Percentiles rank a stretch among this genome's conserved stretches.
Evolutionary conservation across 2,329 filamentous ascomycete species (phyloP).

Genomic region (Nothophoma quercina): DNA sequence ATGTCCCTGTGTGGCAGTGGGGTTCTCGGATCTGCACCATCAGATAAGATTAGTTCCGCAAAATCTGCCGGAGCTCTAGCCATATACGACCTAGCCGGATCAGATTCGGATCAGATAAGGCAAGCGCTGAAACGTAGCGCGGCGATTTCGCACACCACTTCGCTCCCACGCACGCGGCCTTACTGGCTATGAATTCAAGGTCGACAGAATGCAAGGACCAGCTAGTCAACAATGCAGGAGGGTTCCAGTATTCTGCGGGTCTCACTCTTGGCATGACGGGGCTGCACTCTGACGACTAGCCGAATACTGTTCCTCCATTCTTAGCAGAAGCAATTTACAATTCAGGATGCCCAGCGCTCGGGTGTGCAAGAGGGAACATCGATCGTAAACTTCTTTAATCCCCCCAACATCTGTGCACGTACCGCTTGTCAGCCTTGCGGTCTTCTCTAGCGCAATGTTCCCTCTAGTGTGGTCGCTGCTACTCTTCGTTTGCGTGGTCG

Average conservation of each 20-base stretch:
- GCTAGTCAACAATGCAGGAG: too few species aligned
- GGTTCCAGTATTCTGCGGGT: background rate
- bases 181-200: background rate
- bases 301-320: background rate
- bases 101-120: constrained; percentile 5
- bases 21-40: constrained; percentile 29
- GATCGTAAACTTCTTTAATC: background rate
- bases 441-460: background rate
- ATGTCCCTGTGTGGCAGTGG: constrained; percentile 1
- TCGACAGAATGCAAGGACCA: too few species aligned
- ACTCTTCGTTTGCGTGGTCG: constrained; percentile 19
- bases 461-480: background rate
- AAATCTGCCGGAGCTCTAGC: background rate
- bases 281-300: background rate
- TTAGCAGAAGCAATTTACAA: background rate
- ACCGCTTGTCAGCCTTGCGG: background rate
- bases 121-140: background rate
- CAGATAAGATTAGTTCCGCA: constrained; percentile 15
- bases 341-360: background rate
- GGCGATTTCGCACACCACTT: background rate
- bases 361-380: too few species aligned
- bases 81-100: background rate
- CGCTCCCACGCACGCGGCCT: background rate
- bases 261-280: background rate
- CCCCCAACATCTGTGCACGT: background rate